phyloP scores from a whole-genome alignment of 257 asterid species.

The Verbascum thapsus region DNA sequence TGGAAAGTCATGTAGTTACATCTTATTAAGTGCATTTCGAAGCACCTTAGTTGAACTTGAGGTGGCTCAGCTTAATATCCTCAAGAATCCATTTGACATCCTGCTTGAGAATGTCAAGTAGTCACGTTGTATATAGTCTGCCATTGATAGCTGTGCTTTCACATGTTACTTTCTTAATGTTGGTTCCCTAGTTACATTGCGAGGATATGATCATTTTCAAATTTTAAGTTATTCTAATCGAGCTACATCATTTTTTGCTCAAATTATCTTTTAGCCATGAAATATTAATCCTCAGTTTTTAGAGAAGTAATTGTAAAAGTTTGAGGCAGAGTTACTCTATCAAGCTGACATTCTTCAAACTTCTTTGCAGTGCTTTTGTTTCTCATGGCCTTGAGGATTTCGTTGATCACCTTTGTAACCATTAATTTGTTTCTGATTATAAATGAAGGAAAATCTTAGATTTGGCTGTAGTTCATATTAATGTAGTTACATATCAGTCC shows the following conservation, averaged over 20 bases:
- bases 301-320: background rate
- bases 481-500: constrained; percentile 1
- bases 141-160: background rate
- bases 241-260: background rate
- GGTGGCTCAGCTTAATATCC: background rate
- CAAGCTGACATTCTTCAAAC: background rate
- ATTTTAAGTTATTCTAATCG: background rate
- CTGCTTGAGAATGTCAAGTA: background rate
- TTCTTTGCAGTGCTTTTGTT: constrained; percentile 11
- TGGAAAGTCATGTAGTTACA: background rate
- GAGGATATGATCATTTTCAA: background rate
- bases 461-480: background rate
- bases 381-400: background rate
- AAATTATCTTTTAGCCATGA: background rate
- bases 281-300: background rate
- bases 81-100: background rate
- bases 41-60: background rate
- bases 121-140: background rate
- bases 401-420: background rate
- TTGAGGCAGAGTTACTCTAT: constrained; percentile 2
- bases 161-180: background rate
- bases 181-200: background rate
- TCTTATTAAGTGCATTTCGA: background rate
- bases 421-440: background rate
- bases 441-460: background rate